Conservation (phyloP, 2,329 filamentous ascomycete species). For the Epicoccum nigrum region DNA sequence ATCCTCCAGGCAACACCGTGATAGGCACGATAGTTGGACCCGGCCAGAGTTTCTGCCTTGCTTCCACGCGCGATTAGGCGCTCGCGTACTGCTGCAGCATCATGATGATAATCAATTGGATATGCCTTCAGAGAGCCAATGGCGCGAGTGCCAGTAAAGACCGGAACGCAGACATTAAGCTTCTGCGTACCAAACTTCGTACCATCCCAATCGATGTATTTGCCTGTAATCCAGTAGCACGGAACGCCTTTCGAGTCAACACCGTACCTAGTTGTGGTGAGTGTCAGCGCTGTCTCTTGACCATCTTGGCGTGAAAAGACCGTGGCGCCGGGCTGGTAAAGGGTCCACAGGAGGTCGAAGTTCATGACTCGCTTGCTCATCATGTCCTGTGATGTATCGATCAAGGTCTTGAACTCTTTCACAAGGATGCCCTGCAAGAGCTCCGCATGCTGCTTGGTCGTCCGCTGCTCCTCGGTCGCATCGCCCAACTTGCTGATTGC, state of each 20-base stretch:
- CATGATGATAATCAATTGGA: constrained; percentile 78
- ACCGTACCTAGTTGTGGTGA: constrained; percentile 27
- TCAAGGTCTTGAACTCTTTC: constrained; percentile 47
- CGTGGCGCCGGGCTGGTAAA: constrained; percentile 47
- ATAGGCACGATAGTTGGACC: constrained; percentile 80
- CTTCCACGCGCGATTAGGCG: constrained; percentile 78
- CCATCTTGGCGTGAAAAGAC: constrained; percentile 33
- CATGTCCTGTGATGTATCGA: constrained; percentile 48
- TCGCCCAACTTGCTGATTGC: constrained; percentile 10
- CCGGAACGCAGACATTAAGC: constrained; percentile 28
- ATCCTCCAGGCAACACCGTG: constrained; percentile 62
- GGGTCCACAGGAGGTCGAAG: constrained; percentile 51
- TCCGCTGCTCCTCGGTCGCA: constrained; percentile 23
- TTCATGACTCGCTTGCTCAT: constrained; percentile 45
- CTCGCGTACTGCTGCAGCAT: constrained; percentile 66
- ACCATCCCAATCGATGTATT: constrained; percentile 43
- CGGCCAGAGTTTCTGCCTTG: constrained; percentile 76
- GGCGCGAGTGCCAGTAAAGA: constrained; percentile 77
- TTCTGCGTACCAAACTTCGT: constrained; percentile 33
- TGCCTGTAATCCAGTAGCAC: constrained; percentile 31
- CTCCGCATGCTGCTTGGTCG: constrained; percentile 42
- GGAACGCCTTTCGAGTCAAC: constrained; percentile 17
- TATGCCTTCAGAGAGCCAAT: constrained; percentile 78
- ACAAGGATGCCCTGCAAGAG: constrained; percentile 46
- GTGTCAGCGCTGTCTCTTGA: constrained; percentile 16